A percentile compares a stretch with the other conserved stretches of the same genome.
Evolutionary conservation across 495 filamentous ascomycete genomes (phyloP).

Genomic region (Neurospora discreta): DNA sequence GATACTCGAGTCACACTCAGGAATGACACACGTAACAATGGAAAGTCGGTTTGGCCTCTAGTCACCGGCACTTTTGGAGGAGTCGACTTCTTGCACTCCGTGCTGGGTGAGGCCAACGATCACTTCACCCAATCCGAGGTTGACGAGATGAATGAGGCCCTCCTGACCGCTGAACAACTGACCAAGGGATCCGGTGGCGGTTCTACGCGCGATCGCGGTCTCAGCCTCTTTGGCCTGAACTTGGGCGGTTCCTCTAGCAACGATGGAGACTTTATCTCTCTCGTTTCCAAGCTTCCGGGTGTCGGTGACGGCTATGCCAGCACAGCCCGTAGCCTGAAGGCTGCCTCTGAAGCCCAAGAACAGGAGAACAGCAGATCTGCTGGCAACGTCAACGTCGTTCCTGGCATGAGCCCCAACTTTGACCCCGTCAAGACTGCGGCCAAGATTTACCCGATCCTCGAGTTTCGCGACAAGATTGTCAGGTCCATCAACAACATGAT

Average conservation of each 20-base stretch:
- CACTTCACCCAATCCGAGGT: slow-evolving; percentile 94
- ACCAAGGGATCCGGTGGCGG: slow-evolving; percentile 4
- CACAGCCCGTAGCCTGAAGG: slow-evolving; percentile 68
- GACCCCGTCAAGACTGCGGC: slow-evolving; percentile 71
- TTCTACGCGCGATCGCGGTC: slow-evolving; percentile 8
- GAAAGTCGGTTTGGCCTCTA: slow-evolving; percentile 75
- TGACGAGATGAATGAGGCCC: slow-evolving; percentile 71
- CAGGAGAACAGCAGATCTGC: slow-evolving; percentile 37
- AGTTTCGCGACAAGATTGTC: slow-evolving; percentile 89
- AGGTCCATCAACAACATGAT: slow-evolving; percentile 71
- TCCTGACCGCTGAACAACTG: slow-evolving; percentile 44
- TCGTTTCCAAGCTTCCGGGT: slow-evolving; percentile 70
- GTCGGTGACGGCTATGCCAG: slow-evolving; percentile 58
- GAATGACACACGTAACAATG: no score
- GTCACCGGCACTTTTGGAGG: slow-evolving; percentile 82
- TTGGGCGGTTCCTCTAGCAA: slow-evolving; percentile 20
- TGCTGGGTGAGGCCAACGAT: slow-evolving; percentile 91
- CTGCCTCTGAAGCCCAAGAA: slow-evolving; percentile 62
- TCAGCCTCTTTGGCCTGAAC: slow-evolving; percentile 26
- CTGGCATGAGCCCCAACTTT: slow-evolving; percentile 61
- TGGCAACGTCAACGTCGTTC: slow-evolving; percentile 40
- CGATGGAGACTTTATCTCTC: slow-evolving; percentile 46
- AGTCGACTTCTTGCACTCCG: slow-evolving; percentile 93
- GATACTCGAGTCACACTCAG: slow-evolving; percentile 56
- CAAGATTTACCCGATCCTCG: slow-evolving; percentile 88